phyloP scores from a whole-genome alignment of 2,329 filamentous ascomycete genomes.

The Leptographium lundbergii region DNA sequence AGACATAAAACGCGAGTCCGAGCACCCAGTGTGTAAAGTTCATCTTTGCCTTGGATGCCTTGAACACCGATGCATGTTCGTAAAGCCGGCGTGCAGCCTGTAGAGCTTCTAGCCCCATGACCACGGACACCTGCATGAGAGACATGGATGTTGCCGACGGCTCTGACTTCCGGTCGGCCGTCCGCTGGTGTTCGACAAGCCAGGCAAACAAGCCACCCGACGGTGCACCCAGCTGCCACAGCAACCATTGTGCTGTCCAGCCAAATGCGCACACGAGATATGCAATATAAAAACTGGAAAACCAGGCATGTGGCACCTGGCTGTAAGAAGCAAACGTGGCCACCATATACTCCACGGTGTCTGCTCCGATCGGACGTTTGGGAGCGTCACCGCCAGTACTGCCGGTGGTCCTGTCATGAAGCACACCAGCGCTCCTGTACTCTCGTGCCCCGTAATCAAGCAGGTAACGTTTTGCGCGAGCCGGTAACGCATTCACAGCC shows the following conservation, averaged over 20 bases:
- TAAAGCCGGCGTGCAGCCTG: constrained; percentile 66
- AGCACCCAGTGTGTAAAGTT: constrained; percentile 73
- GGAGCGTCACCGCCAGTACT: constrained; percentile 1
- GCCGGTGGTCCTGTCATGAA: constrained; percentile 1
- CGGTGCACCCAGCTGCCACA: constrained; percentile 15
- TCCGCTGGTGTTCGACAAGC: constrained; percentile 1
- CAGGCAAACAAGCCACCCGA: constrained; percentile 1
- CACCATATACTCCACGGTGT: constrained; percentile 2
- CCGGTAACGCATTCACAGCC: constrained; percentile 29
- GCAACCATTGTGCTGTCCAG: constrained; percentile 53
- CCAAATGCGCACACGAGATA: constrained; percentile 59
- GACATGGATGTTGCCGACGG: constrained; percentile 34
- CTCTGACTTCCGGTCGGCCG: constrained; percentile 7
- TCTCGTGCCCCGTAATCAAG: constrained; percentile 39
- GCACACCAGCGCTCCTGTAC: constrained; percentile 6
- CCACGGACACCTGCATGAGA: constrained; percentile 47
- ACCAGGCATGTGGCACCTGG: constrained; percentile 64
- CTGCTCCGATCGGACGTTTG: neutral
- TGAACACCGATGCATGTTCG: constrained; percentile 56
- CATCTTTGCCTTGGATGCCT: constrained; percentile 65
- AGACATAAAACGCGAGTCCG: constrained; percentile 65
- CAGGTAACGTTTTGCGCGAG: constrained; percentile 28
- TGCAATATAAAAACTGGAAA: constrained; percentile 72
- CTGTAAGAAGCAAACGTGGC: constrained; percentile 2
- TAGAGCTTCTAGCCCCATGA: constrained; percentile 60